phyloP scores from a whole-genome alignment of 1,284 basidiomycete genomes.

The Rhodotorula glutinis region DNA sequence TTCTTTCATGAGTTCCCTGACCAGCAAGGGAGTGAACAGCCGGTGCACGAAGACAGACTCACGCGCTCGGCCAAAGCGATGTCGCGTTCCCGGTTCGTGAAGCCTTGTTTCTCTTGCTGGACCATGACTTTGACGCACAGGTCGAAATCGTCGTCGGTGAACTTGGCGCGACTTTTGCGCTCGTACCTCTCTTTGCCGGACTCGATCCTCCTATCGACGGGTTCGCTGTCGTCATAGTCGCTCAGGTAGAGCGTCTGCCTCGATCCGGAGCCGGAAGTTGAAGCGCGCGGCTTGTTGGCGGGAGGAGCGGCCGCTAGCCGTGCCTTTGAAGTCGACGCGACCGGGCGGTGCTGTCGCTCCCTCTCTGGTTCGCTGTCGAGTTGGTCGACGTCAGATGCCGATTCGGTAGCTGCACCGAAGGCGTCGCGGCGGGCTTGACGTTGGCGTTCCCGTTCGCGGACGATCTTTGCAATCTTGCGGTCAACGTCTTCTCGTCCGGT shows the following conservation, averaged over 20 bases:
- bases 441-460: neutral
- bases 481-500: conserved; percentile 1
- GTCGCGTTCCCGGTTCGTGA: neutral
- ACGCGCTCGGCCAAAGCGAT: conserved; percentile 4
- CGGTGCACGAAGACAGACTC: no score
- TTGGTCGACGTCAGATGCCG: neutral
- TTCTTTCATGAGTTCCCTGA: no score
- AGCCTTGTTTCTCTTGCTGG: neutral
- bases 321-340: neutral
- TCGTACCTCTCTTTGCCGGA: neutral
- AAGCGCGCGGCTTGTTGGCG: no score
- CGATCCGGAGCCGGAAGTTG: neutral
- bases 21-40: no score
- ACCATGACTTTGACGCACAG: conserved; percentile 4
- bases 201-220: neutral
- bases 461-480: neutral
- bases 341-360: neutral
- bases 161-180: neutral
- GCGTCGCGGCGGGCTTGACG: neutral
- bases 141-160: conserved; percentile 3
- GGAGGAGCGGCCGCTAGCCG: no score
- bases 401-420: neutral
- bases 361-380: neutral
- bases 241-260: neutral
- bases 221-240: neutral